Evolutionary conservation across 2,329 filamentous ascomycete genomes (phyloP).

Genomic region (Verticillium klebahnii): DNA sequence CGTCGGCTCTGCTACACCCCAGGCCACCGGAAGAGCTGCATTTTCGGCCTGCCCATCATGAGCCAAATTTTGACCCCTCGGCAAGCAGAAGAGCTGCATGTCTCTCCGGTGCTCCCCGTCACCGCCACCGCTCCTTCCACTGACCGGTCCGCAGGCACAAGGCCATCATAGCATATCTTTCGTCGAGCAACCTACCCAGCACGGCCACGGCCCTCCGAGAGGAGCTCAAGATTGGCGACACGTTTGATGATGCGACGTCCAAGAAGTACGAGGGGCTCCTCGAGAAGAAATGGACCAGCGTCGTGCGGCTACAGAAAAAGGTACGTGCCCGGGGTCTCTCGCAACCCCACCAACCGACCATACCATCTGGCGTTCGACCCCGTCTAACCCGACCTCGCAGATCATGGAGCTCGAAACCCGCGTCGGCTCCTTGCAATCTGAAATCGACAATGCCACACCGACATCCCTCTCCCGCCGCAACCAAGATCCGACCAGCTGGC

Average conservation of each 20-base stretch:
- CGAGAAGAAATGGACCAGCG: conserved; percentile 98
- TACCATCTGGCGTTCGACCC: background rate
- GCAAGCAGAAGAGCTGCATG: conserved; percentile 84
- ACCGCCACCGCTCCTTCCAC: conserved; percentile 1
- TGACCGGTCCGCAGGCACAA: conserved; percentile 63
- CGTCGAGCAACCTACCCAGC: conserved; percentile 65
- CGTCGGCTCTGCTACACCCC: background rate
- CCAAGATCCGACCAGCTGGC: conserved; percentile 80
- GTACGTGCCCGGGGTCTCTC: conserved; percentile 30
- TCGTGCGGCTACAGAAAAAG: conserved; percentile 94
- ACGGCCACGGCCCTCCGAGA: conserved; percentile 68
- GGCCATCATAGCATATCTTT: conserved; percentile 85
- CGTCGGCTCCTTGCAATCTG: conserved; percentile 68
- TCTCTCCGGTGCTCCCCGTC: background rate
- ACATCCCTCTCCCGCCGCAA: conserved; percentile 72
- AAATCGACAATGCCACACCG: conserved; percentile 78
- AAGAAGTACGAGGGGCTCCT: conserved; percentile 94
- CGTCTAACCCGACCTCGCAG: conserved; percentile 35
- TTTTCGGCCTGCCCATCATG: conserved; percentile 44
- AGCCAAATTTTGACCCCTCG: conserved; percentile 70
- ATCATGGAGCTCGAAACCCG: conserved; percentile 90
- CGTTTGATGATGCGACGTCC: conserved; percentile 72
- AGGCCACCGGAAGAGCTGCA: background rate
- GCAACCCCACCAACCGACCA: background rate
- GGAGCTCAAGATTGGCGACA: conserved; percentile 66